Base-by-base conservation (phyloP, 345 rosid species). In the Carallia brachiata region DNA sequence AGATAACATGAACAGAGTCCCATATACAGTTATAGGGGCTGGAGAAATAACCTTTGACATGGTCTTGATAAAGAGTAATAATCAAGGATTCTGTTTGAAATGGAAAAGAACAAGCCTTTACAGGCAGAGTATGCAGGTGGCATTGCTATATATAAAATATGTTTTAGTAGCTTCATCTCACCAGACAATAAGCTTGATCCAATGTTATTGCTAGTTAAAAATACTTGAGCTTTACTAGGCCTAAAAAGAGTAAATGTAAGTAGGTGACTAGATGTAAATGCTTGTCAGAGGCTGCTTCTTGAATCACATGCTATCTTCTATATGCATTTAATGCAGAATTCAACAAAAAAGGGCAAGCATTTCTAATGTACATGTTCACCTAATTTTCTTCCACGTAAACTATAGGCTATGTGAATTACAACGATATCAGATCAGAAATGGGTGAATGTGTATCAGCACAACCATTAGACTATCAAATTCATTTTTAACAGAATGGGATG, bases 11-110 rank as follows among this genome's bases (percentile, higher is more conserved):
- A 44, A 44, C 50, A 44, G 50, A 44, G 16, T 44, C 50, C 50
- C 16, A 3, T 44, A 12, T 44, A 44, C 17, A 44, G 31, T 32
- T 2, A 27, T 9, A 30, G 60, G 50, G 13, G 50, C 50, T 56
- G 15, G 16, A 27, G 60, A 32, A 56, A 56, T 56, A 54, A 56
- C 60, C 60, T 56, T 56, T 10, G 60, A 27, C 60, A 56, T 56
- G 60, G 31, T 56, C 6, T 27, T 15, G 6, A 56, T 56, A 13
- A 27, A 44, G 4, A 12, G 50, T 44, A 44, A 40, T 10, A 2
- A 44, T 44, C 50, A 12, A 44, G 50, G 50, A 44, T 3, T 44
- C 15, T 23, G 60, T 23, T 6, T 23, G 68, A 73, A 62, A 56
- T 55, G 48, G 39, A 52, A 6, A 27, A 32, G 60, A 3, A 0